Percentiles rank a stretch among this genome's conserved stretches.
Evolutionary conservation across 1,284 basidiomycete species (phyloP).

Genomic region (Blastosporella zonata): DNA sequence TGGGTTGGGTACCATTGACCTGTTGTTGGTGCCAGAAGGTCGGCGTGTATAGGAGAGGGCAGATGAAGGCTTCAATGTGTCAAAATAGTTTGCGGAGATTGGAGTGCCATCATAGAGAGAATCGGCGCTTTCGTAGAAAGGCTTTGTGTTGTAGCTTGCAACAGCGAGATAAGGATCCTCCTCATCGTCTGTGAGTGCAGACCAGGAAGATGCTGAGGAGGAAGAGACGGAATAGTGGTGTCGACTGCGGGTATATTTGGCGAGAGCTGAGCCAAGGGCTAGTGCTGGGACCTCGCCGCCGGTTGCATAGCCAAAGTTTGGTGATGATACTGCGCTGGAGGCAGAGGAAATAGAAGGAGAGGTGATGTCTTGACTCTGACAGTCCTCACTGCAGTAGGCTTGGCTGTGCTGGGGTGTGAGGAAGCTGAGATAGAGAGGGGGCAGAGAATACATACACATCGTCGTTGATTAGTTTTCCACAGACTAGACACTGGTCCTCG

Average conservation of each 20-base stretch:
- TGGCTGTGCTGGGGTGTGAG: conserved; percentile 41
- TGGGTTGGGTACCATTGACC: conserved; percentile 55
- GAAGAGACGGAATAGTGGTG: conserved; percentile 49
- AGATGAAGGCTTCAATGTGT: conserved; percentile 28
- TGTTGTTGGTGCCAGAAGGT: conserved; percentile 69
- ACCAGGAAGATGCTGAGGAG: conserved; percentile 62
- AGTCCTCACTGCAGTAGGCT: conserved; percentile 73
- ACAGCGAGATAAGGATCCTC: conserved; percentile 41
- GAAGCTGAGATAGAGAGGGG: conserved; percentile 19
- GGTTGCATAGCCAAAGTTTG: conserved; percentile 48
- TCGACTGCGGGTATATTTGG: conserved; percentile 37
- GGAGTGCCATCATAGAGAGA: conserved; percentile 33
- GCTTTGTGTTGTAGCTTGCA: conserved; percentile 39
- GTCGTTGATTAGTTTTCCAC: conserved; percentile 57
- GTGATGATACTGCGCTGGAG: conserved; percentile 67
- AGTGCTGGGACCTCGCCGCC: conserved; percentile 59
- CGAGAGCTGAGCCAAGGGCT: conserved; percentile 49
- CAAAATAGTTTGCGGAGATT: conserved; percentile 37
- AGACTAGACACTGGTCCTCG: conserved; percentile 71
- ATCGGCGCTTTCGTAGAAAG: conserved; percentile 34
- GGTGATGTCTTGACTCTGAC: conserved; percentile 58
- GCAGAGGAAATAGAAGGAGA: conserved; percentile 67
- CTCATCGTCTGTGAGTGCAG: conserved; percentile 56
- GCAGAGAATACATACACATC: conserved; percentile 50
- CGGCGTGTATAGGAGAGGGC: conserved; percentile 63